A percentile compares a stretch with the other conserved stretches of the same genome.
phyloP scores from a whole-genome alignment of 805 yeast genomes.

The Wickerhamomyces subpelliculosus region DNA sequence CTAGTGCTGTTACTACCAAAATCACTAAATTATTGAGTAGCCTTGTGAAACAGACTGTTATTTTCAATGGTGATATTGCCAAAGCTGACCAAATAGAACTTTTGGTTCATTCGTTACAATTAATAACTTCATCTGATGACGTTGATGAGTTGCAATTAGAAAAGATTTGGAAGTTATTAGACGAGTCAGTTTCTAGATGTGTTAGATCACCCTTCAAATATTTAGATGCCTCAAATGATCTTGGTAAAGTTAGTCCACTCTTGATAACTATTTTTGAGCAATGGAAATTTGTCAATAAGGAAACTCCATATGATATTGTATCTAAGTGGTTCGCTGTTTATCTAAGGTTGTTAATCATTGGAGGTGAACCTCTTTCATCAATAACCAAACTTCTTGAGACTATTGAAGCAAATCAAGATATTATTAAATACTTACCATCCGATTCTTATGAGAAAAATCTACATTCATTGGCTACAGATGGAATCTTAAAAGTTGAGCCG shows the following conservation, averaged over 20 bases:
- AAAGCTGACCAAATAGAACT: conserved; percentile 50
- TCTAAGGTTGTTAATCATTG: conserved; percentile 37
- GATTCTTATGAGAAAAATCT: no score
- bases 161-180: conserved; percentile 57
- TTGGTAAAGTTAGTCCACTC: conserved; percentile 55
- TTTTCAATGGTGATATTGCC: conserved; percentile 41
- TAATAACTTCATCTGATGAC: conserved; percentile 7
- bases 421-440: conserved; percentile 11
- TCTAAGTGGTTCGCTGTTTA: conserved; percentile 46
- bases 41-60: conserved; percentile 43
- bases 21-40: conserved; percentile 41
- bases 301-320: conserved; percentile 17
- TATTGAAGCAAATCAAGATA: conserved; percentile 15
- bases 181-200: conserved; percentile 68
- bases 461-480: no score
- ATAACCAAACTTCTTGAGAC: conserved; percentile 7
- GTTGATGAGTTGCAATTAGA: conserved; percentile 10
- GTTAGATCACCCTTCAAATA: conserved; percentile 79
- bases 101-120: conserved; percentile 42
- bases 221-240: conserved; percentile 46
- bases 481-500: no score
- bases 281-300: conserved; percentile 43
- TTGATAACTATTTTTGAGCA: conserved; percentile 61
- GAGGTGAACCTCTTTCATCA: conserved; percentile 48
- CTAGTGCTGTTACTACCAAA: conserved; percentile 30